phyloP scores from a whole-genome alignment of 305 asterid species.

The Solanum hybrid region DNA sequence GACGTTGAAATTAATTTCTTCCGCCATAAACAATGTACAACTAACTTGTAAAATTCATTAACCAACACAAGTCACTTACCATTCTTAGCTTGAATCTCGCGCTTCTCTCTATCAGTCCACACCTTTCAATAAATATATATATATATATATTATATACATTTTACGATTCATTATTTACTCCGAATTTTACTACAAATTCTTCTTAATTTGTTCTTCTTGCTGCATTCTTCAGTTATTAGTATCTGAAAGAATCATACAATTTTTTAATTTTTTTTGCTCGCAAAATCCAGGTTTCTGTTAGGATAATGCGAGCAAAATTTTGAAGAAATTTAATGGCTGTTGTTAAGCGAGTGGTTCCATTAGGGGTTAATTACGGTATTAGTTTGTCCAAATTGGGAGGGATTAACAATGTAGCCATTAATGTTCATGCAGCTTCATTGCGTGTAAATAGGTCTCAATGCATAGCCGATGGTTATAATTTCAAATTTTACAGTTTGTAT shows the following conservation, averaged over 20 bases:
- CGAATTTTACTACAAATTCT: background rate
- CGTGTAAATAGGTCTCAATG: background rate
- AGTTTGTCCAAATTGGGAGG: slow-evolving; percentile 16
- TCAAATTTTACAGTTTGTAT: slow-evolving; percentile 15
- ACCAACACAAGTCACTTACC: background rate
- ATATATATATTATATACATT: background rate
- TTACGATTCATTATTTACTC: background rate
- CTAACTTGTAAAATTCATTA: background rate
- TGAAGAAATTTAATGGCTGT: slow-evolving; percentile 15
- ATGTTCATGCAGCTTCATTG: slow-evolving; percentile 8
- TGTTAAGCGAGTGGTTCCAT: slow-evolving; percentile 22
- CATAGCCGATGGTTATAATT: background rate
- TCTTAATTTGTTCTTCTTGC: background rate
- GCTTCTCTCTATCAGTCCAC: background rate
- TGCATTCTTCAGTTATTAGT: background rate
- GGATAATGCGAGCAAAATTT: background rate
- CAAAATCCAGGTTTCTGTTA: background rate
- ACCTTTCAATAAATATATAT: background rate
- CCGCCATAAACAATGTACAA: background rate
- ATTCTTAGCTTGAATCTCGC: slow-evolving; percentile 4
- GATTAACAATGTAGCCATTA: slow-evolving; percentile 4
- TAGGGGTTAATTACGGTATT: slow-evolving; percentile 16
- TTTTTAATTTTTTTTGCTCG: background rate
- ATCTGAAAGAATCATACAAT: background rate
- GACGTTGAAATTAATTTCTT: background rate